Evolutionary conservation across 148 eudicot species (phyloP), one percentile per base, ranked within the genome.

Genomic region (Rhododendron vialii): DNA sequence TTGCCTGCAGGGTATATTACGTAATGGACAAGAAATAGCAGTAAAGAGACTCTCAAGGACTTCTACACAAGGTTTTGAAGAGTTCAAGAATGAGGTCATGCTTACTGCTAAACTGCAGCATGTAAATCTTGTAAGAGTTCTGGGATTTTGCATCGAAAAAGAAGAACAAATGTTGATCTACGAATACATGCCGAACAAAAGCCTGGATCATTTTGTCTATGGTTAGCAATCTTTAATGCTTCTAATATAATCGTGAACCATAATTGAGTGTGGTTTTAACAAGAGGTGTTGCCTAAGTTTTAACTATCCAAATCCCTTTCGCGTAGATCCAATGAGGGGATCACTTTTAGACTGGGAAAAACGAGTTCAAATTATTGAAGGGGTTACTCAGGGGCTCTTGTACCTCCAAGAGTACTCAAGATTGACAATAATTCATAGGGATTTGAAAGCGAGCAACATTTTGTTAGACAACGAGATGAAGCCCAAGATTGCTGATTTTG

Each of bases 1-100:
- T 26, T 26, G 5, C 74, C 14, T 67, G 20, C 10, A 89, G 91
- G 92, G 91, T 20, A 83, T 84, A 85, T 30, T 91, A 67, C 84
- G 15, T 24, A 50, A 85, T 63, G 92, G 88, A 67, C 90, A 89
- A 45, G 90, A 84, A 84, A 74, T 91, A 71, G 91, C 91, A 47
- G 74, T 26, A 12, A 67, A 67, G 74, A 67, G 35, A 67, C 74
- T 67, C 7, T 67, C 74, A 9, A 28, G 86, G 50, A 67, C 85
- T 41, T 89, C 91, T 59, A 84, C 33, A 28, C 92, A 91, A 85
- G 92, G 92, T 50, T 13, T 78, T 7, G 90, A 89, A 48, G 91
- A 89, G 87, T 89, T 91, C 35, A n/a, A n/a, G 33, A 26, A 67
- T 11, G 74, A 67, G 33, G 74, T 67, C 0, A 67, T 12, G 15